Evolutionary conservation across 164 flowering plant species (phyloP).

Genomic region (Macadamia integrifolia): DNA sequence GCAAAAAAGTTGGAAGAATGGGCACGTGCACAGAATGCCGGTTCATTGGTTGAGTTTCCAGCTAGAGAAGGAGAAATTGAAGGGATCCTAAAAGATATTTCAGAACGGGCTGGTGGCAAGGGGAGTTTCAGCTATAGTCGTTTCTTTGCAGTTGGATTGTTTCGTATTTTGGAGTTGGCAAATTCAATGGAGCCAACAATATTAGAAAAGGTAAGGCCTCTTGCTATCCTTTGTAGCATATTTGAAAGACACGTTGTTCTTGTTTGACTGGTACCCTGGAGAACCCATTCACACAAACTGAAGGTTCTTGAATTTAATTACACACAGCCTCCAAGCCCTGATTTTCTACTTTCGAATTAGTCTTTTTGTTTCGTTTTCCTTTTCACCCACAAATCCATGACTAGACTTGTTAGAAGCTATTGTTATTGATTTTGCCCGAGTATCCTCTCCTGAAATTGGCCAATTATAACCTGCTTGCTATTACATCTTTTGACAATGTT

Average conservation of each 20-base stretch:
- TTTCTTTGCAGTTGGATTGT: slow-evolving; percentile 90
- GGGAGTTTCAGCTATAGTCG: slow-evolving; percentile 88
- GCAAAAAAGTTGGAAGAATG: slow-evolving; percentile 89
- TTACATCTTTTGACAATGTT: no score
- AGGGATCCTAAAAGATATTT: slow-evolving; percentile 66
- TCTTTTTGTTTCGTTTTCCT: no score
- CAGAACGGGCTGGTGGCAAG: slow-evolving; percentile 67
- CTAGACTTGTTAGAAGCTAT: no score
- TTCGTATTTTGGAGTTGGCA: slow-evolving; percentile 89
- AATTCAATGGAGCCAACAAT: slow-evolving; percentile 77
- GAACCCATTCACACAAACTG: no score
- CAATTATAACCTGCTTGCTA: no score
- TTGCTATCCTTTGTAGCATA: neutral
- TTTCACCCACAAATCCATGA: no score
- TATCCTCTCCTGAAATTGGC: no score
- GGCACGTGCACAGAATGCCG: slow-evolving; percentile 73
- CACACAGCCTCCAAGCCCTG: no score
- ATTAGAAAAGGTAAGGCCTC: slow-evolving; percentile 74
- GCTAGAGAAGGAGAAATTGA: slow-evolving; percentile 90
- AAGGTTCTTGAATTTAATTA: no score
- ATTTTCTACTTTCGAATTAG: no score
- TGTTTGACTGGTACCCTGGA: neutral
- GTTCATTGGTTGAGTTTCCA: slow-evolving; percentile 66
- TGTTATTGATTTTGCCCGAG: no score
- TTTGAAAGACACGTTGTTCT: neutral